A percentile compares a stretch with the other conserved stretches of the same genome.
These are phyloP conservation scores for Sarocladium kiliense DNA, from an alignment of 2,329 filamentous ascomycete species.

Conservation along the genomic window DNA sequence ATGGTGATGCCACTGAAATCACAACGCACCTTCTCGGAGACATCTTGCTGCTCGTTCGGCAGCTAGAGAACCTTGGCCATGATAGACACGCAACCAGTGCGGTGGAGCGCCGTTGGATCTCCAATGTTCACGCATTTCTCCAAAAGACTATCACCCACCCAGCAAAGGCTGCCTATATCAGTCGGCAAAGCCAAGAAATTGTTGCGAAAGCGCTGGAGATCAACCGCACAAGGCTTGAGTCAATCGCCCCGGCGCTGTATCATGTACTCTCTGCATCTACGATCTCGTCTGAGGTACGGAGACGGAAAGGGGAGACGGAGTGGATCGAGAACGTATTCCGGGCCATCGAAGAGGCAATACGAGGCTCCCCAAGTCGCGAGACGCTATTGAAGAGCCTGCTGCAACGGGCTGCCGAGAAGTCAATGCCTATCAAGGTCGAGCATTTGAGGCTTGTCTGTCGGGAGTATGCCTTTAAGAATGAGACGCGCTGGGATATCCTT, in stretches of 20 bases:
- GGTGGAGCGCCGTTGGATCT: slow-evolving; percentile 31
- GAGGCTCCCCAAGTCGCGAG: slow-evolving; percentile 18
- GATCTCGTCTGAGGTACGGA: slow-evolving; percentile 10
- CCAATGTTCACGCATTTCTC: slow-evolving; percentile 43
- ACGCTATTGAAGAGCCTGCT: slow-evolving; percentile 25
- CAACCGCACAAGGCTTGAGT: slow-evolving; percentile 26
- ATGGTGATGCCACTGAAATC: slow-evolving; percentile 42
- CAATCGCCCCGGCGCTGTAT: slow-evolving; percentile 40
- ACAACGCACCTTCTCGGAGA: slow-evolving; percentile 38
- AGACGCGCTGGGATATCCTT: slow-evolving; percentile 38
- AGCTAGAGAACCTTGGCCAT: neutral
- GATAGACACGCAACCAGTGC: neutral
- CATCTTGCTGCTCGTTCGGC: neutral
- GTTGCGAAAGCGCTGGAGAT: slow-evolving; percentile 36
- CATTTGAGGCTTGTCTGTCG: slow-evolving; percentile 38
- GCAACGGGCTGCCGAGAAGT: slow-evolving; percentile 21
- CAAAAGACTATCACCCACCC: slow-evolving; percentile 47
- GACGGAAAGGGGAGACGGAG: slow-evolving; percentile 29
- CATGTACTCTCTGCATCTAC: slow-evolving; percentile 30
- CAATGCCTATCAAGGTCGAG: slow-evolving; percentile 30
- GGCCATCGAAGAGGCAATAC: slow-evolving; percentile 23
- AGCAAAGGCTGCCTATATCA: slow-evolving; percentile 41
- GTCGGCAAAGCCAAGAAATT: slow-evolving; percentile 33
- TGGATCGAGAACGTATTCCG: slow-evolving; percentile 33
- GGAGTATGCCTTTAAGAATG: slow-evolving; percentile 31